phyloP scores from a whole-genome alignment of 441 rosid species.

The Croton setiger region DNA sequence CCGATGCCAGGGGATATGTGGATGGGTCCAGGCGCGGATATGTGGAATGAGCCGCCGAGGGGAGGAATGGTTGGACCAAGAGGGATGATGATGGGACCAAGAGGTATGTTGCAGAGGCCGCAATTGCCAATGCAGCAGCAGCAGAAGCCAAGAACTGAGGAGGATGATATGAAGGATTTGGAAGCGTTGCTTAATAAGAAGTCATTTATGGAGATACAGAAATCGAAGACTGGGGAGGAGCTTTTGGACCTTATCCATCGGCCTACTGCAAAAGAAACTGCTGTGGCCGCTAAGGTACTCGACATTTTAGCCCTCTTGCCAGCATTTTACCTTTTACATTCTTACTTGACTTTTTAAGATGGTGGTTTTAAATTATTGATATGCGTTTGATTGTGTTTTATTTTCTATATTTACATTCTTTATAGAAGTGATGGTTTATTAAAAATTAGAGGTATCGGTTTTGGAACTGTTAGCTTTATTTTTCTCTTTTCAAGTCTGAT shows the following conservation, averaged over 20 bases:
- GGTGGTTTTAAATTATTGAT: background rate
- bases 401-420: background rate
- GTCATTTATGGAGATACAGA: constrained; percentile 82
- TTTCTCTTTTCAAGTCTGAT: background rate
- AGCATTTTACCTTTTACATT: background rate
- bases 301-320: background rate
- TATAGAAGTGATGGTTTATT: background rate
- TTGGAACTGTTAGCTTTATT: background rate
- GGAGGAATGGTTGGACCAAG: constrained; percentile 47
- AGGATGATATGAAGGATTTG: constrained; percentile 86
- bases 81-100: constrained; percentile 43
- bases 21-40: constrained; percentile 43
- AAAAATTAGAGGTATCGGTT: background rate
- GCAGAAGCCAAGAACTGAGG: constrained; percentile 66
- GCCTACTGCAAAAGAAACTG: constrained; percentile 91
- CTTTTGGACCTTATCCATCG: constrained; percentile 85
- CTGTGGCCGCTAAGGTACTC: constrained; percentile 83
- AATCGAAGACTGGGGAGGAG: constrained; percentile 91
- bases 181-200: constrained; percentile 88
- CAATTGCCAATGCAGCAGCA: constrained; percentile 24
- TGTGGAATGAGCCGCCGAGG: constrained; percentile 29
- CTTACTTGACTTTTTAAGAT: background rate
- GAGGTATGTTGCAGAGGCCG: constrained; percentile 47
- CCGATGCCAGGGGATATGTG: constrained; percentile 53
- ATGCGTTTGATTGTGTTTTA: background rate